Evolutionary conservation across 169 alveolate genomes (phyloP), one percentile per base, ranked within the genome.

Genomic region (Plasmodium inui): DNA sequence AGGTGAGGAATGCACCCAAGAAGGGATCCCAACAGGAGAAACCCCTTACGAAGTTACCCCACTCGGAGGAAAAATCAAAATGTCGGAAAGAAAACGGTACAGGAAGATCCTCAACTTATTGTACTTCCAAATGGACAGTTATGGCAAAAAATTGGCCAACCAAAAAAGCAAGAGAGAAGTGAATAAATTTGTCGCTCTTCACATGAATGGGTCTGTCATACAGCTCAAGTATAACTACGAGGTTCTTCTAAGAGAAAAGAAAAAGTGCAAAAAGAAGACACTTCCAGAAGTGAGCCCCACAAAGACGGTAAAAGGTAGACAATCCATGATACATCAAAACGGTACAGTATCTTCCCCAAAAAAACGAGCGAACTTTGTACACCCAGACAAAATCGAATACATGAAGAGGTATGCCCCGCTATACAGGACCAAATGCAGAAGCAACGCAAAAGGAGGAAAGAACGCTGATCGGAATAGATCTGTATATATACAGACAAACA

Each of bases 141-240:
- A 89, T 19, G 44, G 80, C 55, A 53, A 70, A 81, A 28, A 9
- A 26, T 67, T 37, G 76, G 30, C 32, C 3, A 67, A 67, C 5
- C 26, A 50, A 61, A 44, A 41, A 78, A 34, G 3, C 7, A n/a
- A 80, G 39, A 22, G 79, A 41, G 14, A 61, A 30, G 79, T 89
- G 76, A 80, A 61, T 5, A 78, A 78, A 34, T 89, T 89, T 26
- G 44, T 79, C 50, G n/a, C n/a, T 0, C 55, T 79, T n/a, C 90
- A 89, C 83, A 28, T n/a, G 9, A 67, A 81, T 67, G 94, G 91
- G n/a, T 79, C 89, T 80, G 73, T 89, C 53, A 89, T 89, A 89
- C 94, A 89, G 34, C 37, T 89, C 78, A 81, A 89, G 39, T 89
- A 89, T 81, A 89, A 89, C 46, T 61, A 26, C 34, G 90, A 89